Conservation (phyloP, 148 eudicot species). For the Silene latifolia region DNA sequence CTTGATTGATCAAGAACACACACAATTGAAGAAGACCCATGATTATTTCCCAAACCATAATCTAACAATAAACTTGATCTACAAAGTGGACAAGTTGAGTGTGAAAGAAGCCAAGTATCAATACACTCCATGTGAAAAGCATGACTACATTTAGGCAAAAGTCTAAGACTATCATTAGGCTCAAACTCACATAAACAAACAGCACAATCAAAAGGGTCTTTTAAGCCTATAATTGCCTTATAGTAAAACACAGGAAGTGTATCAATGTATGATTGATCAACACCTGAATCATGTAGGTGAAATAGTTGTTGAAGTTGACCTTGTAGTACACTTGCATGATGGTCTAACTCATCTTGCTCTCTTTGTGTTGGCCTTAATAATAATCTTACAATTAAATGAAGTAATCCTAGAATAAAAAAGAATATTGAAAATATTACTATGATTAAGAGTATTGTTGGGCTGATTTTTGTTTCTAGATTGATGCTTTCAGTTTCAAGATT, state of each 20-base stretch:
- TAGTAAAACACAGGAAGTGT: conserved; percentile 69
- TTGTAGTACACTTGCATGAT: conserved; percentile 55
- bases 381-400: conserved; percentile 63
- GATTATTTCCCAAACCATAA: conserved; percentile 18
- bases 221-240: conserved; percentile 61
- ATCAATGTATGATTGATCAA: conserved; percentile 84
- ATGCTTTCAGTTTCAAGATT: conserved; percentile 22
- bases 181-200: conserved; percentile 88
- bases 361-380: conserved; percentile 46
- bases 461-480: conserved; percentile 46
- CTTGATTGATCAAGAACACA: conserved; percentile 67
- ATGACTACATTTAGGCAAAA: conserved; percentile 91
- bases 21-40: conserved; percentile 44
- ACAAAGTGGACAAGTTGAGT: conserved; percentile 95
- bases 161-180: conserved; percentile 58
- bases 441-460: conserved; percentile 67
- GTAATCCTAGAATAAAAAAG: conserved; percentile 76
- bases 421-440: conserved; percentile 67
- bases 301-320: conserved; percentile 87
- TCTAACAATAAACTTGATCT: conserved; percentile 53
- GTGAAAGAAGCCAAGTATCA: conserved; percentile 88
- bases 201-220: conserved; percentile 89
- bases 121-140: conserved; percentile 93
- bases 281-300: conserved; percentile 78
- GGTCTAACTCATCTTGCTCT: conserved; percentile 54